Evolutionary conservation across 805 yeast genomes (phyloP).

Genomic region (Spencermartinsiella europaea): DNA sequence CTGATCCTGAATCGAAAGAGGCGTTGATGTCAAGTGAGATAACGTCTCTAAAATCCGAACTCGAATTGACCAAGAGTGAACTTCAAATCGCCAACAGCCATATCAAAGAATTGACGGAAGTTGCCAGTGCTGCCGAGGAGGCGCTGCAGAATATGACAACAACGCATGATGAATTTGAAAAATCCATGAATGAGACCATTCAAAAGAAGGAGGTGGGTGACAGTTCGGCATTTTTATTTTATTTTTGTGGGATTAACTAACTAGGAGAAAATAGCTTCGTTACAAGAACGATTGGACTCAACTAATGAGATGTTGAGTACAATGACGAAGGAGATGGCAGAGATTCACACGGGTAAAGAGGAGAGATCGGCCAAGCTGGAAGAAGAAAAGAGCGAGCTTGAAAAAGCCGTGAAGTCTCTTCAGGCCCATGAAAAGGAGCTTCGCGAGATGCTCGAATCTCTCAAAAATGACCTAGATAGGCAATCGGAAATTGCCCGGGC

Average conservation of each 20-base stretch:
- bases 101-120: constrained; percentile 54
- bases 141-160: constrained; percentile 51
- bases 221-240: too few species aligned
- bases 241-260: too few species aligned
- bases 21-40: constrained; percentile 30
- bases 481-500: constrained; percentile 46
- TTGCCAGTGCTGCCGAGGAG: constrained; percentile 63
- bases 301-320: constrained; percentile 15
- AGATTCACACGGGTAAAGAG: constrained; percentile 16
- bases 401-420: constrained; percentile 18
- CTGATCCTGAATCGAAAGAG: constrained; percentile 26
- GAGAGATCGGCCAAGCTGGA: constrained; percentile 23
- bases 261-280: constrained; percentile 19
- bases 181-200: constrained; percentile 18
- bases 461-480: constrained; percentile 34
- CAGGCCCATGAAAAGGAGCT: constrained; percentile 26
- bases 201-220: constrained; percentile 14
- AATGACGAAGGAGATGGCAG: constrained; percentile 22
- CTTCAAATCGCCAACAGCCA: constrained; percentile 53
- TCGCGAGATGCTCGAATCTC: constrained; percentile 31
- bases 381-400: constrained; percentile 19
- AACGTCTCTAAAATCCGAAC: constrained; percentile 33
- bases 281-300: constrained; percentile 18
- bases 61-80: constrained; percentile 48
- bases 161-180: constrained; percentile 46